Conservation (phyloP, 192 early-diverging fungal species). For the Tieghemiomyces parasiticus region DNA sequence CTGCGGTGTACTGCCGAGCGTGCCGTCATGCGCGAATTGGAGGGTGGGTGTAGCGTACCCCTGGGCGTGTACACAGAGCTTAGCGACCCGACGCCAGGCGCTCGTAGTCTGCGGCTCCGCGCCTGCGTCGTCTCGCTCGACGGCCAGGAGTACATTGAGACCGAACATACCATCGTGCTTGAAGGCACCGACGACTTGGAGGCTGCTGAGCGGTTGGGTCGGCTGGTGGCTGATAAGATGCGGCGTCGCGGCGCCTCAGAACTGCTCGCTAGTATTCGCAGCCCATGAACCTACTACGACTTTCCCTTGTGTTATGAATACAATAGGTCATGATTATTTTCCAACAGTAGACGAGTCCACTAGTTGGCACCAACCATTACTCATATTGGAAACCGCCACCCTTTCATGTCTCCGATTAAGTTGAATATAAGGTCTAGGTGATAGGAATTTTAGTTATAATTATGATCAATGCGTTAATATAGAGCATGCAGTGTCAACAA, state of each 20-base stretch:
- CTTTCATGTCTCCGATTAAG: too few species aligned
- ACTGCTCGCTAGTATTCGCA: conserved; percentile 35
- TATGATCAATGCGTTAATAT: too few species aligned
- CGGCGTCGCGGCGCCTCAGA: conserved; percentile 30
- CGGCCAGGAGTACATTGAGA: conserved; percentile 44
- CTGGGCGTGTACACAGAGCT: conserved; percentile 66
- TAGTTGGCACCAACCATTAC: too few species aligned
- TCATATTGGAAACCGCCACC: too few species aligned
- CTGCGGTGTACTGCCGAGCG: conserved; percentile 69
- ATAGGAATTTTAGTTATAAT: too few species aligned
- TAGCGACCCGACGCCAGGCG: conserved; percentile 10
- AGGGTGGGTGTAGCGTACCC: conserved; percentile 93
- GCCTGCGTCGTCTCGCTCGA: conserved; percentile 66
- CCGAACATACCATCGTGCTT: conserved; percentile 17
- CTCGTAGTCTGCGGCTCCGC: conserved; percentile 28
- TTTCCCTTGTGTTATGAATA: too few species aligned
- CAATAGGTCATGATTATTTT: too few species aligned
- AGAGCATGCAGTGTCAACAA: too few species aligned
- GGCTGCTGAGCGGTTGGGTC: conserved; percentile 28
- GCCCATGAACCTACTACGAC: too few species aligned
- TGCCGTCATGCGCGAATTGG: conserved; percentile 68
- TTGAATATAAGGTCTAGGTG: too few species aligned
- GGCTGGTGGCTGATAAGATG: conserved; percentile 26
- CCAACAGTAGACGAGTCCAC: too few species aligned
- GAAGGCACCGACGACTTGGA: conserved; percentile 9